Percentiles rank a stretch among this genome's conserved stretches.
These are phyloP conservation scores for Podaxis carcinomalis DNA, from an alignment of 768 basidiomycete genomes.

Conservation along the genomic window DNA sequence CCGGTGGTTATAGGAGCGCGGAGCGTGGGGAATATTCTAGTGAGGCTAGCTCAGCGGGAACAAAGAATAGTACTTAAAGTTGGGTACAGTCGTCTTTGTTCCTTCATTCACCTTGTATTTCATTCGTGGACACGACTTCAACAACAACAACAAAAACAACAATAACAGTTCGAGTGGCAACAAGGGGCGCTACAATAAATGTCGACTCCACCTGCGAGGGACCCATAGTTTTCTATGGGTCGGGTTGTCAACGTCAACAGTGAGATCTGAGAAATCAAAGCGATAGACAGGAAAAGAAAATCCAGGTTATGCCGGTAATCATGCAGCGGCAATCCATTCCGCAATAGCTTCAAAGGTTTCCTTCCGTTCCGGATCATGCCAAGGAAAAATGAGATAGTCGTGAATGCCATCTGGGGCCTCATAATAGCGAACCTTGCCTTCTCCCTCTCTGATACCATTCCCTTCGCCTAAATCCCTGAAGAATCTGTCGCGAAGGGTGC, in stretches of 20 bases:
- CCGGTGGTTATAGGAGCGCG: slow-evolving; percentile 31
- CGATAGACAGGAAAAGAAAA: neutral
- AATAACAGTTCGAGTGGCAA: neutral
- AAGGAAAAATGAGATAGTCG: slow-evolving; percentile 46
- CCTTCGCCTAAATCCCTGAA: slow-evolving; percentile 45
- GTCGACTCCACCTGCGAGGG: neutral
- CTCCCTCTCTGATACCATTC: slow-evolving; percentile 28
- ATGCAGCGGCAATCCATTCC: slow-evolving; percentile 34
- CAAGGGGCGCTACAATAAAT: neutral
- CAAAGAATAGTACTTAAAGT: neutral
- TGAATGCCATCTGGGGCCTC: slow-evolving; percentile 51
- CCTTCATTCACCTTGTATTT: neutral
- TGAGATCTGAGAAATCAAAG: neutral
- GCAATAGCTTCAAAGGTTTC: slow-evolving; percentile 44
- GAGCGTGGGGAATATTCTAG: slow-evolving; percentile 31
- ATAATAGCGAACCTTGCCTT: slow-evolving; percentile 41
- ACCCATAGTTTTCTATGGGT: neutral
- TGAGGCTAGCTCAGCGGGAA: slow-evolving; percentile 12
- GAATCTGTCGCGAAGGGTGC: slow-evolving; percentile 45
- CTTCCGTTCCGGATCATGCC: slow-evolving; percentile 51
- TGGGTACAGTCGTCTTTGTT: too few species aligned
- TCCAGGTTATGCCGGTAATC: neutral
- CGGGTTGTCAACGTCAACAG: neutral
- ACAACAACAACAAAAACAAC: neutral
- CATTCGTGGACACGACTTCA: neutral